phyloP scores from a whole-genome alignment of 208 protist genomes.

The Leishmania mexicana region DNA sequence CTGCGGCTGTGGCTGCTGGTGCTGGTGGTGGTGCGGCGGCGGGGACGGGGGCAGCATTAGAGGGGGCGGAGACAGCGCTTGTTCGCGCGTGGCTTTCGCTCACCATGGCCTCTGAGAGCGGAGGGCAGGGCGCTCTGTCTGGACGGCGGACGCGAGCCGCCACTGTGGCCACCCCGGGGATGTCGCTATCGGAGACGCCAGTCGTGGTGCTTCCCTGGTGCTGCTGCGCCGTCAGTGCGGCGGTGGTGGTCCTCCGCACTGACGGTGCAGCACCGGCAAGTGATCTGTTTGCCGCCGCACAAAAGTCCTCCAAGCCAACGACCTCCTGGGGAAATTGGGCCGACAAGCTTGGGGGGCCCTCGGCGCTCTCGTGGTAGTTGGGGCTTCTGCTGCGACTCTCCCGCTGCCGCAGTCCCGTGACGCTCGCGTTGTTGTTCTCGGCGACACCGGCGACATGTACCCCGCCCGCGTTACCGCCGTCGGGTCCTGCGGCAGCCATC shows the following conservation, averaged over 20 bases:
- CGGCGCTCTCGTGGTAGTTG: background rate
- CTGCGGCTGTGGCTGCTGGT: background rate
- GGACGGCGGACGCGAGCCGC: background rate
- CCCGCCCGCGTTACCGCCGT: background rate
- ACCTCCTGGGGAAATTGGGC: too few relatives aligned
- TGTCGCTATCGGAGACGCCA: background rate
- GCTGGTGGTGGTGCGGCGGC: background rate
- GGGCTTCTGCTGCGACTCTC: background rate
- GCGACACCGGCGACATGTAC: background rate
- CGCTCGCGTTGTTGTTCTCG: slow-evolving; percentile 1
- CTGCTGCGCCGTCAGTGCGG: background rate
- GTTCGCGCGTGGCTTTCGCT: background rate
- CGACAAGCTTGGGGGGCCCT: background rate
- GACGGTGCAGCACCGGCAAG: too few relatives aligned
- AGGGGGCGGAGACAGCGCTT: background rate
- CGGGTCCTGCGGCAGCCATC: background rate
- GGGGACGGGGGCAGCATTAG: background rate
- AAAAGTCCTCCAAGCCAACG: too few relatives aligned
- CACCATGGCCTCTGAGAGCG: background rate
- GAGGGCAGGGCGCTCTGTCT: background rate
- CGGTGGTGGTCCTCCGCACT: too few relatives aligned
- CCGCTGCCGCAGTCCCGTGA: background rate
- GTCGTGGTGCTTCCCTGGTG: background rate
- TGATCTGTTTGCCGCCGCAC: too few relatives aligned
- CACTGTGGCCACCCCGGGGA: background rate